phyloP scores from a whole-genome alignment of 2,329 filamentous ascomycete genomes.

The Ophiosphaerella herpotricha region DNA sequence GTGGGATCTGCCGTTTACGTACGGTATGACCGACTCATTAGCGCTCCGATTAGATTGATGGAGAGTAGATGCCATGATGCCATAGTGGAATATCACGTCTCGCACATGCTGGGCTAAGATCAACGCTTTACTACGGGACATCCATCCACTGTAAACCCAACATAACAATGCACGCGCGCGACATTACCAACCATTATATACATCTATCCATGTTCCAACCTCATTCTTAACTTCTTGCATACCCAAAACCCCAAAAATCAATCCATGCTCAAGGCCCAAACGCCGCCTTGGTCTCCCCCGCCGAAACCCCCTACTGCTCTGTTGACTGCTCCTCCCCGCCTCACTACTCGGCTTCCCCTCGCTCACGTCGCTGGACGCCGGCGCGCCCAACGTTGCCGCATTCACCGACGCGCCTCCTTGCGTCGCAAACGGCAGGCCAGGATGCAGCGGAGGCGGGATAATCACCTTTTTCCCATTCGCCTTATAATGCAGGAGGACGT shows the following conservation, averaged over 20 bases:
- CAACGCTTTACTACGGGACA: too few relatives aligned
- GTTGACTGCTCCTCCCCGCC: conserved; percentile 28
- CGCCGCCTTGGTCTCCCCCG: conserved; percentile 17
- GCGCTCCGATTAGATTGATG: too few relatives aligned
- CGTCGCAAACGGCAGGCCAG: conserved; percentile 18
- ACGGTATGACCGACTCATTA: too few relatives aligned
- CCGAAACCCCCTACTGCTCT: conserved; percentile 25
- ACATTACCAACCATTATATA: neutral
- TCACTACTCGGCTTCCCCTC: conserved; percentile 43
- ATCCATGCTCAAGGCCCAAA: conserved; percentile 18
- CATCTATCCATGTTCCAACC: neutral
- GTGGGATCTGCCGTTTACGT: too few relatives aligned
- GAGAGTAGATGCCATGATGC: too few relatives aligned
- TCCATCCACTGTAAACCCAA: too few relatives aligned
- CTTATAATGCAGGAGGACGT: conserved; percentile 89
- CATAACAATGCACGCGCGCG: too few relatives aligned
- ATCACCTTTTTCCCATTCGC: conserved; percentile 80
- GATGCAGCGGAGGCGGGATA: conserved; percentile 26
- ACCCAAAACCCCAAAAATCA: conserved; percentile 3
- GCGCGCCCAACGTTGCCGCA: conserved; percentile 8
- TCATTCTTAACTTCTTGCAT: too few relatives aligned
- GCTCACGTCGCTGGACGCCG: conserved; percentile 30
- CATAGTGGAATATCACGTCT: too few relatives aligned
- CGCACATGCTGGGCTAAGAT: too few relatives aligned
- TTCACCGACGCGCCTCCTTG: conserved; percentile 2